Evolutionary conservation across 768 basidiomycete species (phyloP).

Genomic region (Leccinum rimulosum): DNA sequence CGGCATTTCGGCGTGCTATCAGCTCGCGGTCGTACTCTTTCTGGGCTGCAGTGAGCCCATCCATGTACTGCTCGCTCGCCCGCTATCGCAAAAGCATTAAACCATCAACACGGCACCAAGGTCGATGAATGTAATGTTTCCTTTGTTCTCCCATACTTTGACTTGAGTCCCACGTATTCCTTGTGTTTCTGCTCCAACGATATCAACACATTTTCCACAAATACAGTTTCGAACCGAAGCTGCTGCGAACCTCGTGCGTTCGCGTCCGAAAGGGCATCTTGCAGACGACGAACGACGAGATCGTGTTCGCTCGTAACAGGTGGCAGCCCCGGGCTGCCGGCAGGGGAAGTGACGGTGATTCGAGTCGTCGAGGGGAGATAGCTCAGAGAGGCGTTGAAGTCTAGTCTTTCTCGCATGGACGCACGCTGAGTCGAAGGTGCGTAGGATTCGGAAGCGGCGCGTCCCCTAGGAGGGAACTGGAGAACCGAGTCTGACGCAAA

Average conservation of each 20-base stretch:
- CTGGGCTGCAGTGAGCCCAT: constrained; percentile 89
- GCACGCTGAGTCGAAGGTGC: constrained; percentile 8
- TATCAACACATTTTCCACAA: constrained; percentile 67
- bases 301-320: constrained; percentile 38
- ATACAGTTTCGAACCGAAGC: constrained; percentile 67
- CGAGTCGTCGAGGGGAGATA: constrained; percentile 26
- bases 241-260: constrained; percentile 57
- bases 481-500: constrained; percentile 10
- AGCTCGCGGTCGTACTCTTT: constrained; percentile 93
- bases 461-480: constrained; percentile 18
- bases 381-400: constrained; percentile 26
- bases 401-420: constrained; percentile 22
- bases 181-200: constrained; percentile 63
- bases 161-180: constrained; percentile 63
- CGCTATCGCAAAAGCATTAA: constrained; percentile 48
- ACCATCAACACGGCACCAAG: not conserved
- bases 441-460: constrained; percentile 35
- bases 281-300: constrained; percentile 48
- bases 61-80: constrained; percentile 87
- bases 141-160: constrained; percentile 82
- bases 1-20: constrained; percentile 82
- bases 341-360: constrained; percentile 48
- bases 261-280: constrained; percentile 61
- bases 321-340: constrained; percentile 26
- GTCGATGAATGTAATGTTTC: constrained; percentile 42